Conservation (phyloP, 768 basidiomycete species). For the Tephrocybe rancida region DNA sequence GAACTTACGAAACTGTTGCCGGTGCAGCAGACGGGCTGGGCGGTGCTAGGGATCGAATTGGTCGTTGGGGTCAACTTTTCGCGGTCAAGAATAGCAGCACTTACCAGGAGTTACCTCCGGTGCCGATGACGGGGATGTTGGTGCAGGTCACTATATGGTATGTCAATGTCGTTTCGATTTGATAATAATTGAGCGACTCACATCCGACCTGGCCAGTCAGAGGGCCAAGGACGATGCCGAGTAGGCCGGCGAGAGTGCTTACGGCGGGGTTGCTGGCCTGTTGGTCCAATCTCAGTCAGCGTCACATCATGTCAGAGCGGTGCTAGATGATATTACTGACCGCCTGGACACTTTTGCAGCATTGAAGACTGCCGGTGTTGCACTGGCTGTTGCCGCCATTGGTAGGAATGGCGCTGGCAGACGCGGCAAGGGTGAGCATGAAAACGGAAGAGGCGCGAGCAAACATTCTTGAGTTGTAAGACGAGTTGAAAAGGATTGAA, state of each 20-base stretch:
- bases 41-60: neutral
- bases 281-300: neutral
- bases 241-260: slow-evolving; percentile 2
- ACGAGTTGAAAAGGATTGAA: neutral
- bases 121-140: slow-evolving; percentile 11
- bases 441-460: slow-evolving; percentile 12
- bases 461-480: slow-evolving; percentile 10
- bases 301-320: neutral
- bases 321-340: neutral
- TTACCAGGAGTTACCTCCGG: slow-evolving; percentile 17
- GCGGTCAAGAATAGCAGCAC: neutral
- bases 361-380: slow-evolving; percentile 18
- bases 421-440: slow-evolving; percentile 9
- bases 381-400: slow-evolving; percentile 12
- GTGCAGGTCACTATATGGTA: slow-evolving; percentile 11
- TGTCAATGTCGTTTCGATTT: too few relatives aligned
- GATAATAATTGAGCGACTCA: slow-evolving; percentile 4
- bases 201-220: slow-evolving; percentile 15
- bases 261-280: neutral
- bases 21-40: slow-evolving; percentile 22
- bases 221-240: slow-evolving; percentile 3
- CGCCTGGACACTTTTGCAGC: slow-evolving; percentile 20
- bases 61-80: neutral
- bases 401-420: slow-evolving; percentile 14
- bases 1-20: slow-evolving; percentile 19